A percentile compares a stretch with the other conserved stretches of the same genome.
Evolutionary conservation across 2,329 filamentous ascomycete species (phyloP).

Genomic region (Pseudocercospora pini-densiflorae): DNA sequence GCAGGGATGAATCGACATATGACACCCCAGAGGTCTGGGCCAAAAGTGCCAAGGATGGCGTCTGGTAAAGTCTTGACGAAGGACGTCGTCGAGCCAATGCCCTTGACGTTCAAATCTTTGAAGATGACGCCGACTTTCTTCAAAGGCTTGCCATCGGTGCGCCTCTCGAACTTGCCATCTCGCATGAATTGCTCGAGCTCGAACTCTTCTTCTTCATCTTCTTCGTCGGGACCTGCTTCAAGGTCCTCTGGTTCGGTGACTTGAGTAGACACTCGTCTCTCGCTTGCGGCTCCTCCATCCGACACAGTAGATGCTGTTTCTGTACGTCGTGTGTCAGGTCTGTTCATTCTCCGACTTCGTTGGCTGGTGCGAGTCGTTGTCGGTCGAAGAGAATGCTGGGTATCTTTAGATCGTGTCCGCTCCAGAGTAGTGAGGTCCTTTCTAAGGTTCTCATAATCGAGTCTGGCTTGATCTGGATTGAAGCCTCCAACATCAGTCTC

Average conservation of each 20-base stretch:
- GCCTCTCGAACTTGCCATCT: constrained; percentile 76
- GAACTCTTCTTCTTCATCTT: constrained; percentile 62
- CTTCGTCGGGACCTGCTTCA: constrained; percentile 47
- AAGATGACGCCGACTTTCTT: constrained; percentile 81
- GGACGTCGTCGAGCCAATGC: constrained; percentile 66
- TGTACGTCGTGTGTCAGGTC: not conserved
- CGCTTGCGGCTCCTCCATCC: constrained; percentile 57
- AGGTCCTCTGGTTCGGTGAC: constrained; percentile 40
- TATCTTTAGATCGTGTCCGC: constrained; percentile 44
- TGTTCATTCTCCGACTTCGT: constrained; percentile 33
- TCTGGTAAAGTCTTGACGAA: constrained; percentile 76
- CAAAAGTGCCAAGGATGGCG: constrained; percentile 77
- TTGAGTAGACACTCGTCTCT: constrained; percentile 16
- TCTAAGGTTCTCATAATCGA: constrained; percentile 63
- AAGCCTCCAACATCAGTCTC: constrained; percentile 62
- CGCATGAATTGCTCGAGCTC: constrained; percentile 72
- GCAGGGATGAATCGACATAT: constrained; percentile 60
- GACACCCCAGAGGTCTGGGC: constrained; percentile 74
- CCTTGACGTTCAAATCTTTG: constrained; percentile 76
- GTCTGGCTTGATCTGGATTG: constrained; percentile 59
- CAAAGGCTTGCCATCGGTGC: constrained; percentile 67
- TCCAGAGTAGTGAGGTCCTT: constrained; percentile 60
- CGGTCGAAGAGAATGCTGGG: constrained; percentile 27
- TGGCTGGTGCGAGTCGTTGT: constrained; percentile 26
- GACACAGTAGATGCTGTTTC: constrained; percentile 14